Evolutionary conservation across 805 yeast species (phyloP), one percentile per base, ranked within the genome.

Genomic region (Myxozyma geophila): DNA sequence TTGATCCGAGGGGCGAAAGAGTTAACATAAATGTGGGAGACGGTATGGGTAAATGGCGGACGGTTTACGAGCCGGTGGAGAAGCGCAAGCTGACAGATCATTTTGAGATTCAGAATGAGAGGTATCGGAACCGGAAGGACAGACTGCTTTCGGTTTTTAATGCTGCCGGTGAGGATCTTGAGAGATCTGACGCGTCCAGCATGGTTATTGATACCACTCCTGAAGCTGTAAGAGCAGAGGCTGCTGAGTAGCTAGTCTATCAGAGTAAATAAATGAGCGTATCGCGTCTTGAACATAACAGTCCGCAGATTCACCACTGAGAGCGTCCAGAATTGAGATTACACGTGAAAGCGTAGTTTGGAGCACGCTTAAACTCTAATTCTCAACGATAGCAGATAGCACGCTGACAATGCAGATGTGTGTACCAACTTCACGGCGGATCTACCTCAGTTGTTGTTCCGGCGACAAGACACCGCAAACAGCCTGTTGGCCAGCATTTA

Each of bases 41-140:
- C 73, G 98, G 98, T 0, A 74, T 76, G 36, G 96, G 95, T 0
- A 81, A 85, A 57, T 78, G 83, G n/a, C 79, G 80, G 54, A 77
- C 80, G 13, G 78, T 75, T 17, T 90, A 92, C 72, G 80, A 82
- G 4, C 87, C 88, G 7, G 74, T 91, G 47, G 70, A 71, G 9
- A 74, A 85, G 33, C 80, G 97, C 62, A 83, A 81, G 15, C 75
- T 82, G 50, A 79, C 85, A 64, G 93, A 87, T 17, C 73, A 88
- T 1, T 87, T 84, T n/a, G 91, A 88, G 56, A 82, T 77, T 15
- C 85, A 88, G 10, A 93, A 93, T 74, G 84, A 79, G 46, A 83
- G 85, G 68, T 89, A 63, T 51, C 47, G 60, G 39, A 40, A 40
- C 10, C 61, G 65, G 21, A 60, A 58, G 39, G 37, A 28, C 37